Percentiles rank a stretch among this genome's conserved stretches.
phyloP scores from a whole-genome alignment of 345 rosid genomes.

The Mangifera indica region DNA sequence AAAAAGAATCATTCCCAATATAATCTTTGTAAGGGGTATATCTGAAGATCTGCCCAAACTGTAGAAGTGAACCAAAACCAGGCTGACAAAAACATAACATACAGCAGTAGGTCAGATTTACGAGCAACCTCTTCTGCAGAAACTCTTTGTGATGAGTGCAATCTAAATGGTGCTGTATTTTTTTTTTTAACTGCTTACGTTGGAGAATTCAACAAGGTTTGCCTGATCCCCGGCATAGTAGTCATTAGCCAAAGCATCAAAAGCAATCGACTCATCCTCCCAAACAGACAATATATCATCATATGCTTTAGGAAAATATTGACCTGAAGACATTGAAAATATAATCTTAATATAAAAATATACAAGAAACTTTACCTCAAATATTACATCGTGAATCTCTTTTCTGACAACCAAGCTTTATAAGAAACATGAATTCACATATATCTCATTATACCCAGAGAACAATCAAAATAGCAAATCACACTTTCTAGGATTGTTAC shows the following conservation, averaged over 20 bases:
- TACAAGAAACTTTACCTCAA: not conserved
- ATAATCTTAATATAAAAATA: not conserved
- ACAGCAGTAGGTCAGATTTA: constrained; percentile 11
- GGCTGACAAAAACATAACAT: constrained; percentile 51
- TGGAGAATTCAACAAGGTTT: constrained; percentile 57
- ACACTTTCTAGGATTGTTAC: too few relatives aligned
- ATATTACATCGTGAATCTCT: not conserved
- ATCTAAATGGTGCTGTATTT: not conserved
- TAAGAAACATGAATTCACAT: not conserved
- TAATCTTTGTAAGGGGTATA: constrained; percentile 77
- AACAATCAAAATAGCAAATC: too few relatives aligned
- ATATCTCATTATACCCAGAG: not conserved
- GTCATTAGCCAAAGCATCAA: constrained; percentile 73
- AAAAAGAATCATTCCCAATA: constrained; percentile 70
- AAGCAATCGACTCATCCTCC: constrained; percentile 89
- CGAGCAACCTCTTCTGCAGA: not conserved
- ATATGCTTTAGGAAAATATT: constrained; percentile 80
- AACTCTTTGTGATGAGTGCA: not conserved
- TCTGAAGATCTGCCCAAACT: constrained; percentile 58
- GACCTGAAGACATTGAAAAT: constrained; percentile 39
- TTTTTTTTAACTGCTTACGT: constrained; percentile 39
- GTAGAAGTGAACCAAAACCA: constrained; percentile 74
- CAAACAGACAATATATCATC: constrained; percentile 58
- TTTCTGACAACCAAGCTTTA: not conserved
- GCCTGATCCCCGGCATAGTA: constrained; percentile 62